Evolutionary conservation across 1,139 yeast genomes (phyloP).

Genomic region (Lodderomyces theae): DNA sequence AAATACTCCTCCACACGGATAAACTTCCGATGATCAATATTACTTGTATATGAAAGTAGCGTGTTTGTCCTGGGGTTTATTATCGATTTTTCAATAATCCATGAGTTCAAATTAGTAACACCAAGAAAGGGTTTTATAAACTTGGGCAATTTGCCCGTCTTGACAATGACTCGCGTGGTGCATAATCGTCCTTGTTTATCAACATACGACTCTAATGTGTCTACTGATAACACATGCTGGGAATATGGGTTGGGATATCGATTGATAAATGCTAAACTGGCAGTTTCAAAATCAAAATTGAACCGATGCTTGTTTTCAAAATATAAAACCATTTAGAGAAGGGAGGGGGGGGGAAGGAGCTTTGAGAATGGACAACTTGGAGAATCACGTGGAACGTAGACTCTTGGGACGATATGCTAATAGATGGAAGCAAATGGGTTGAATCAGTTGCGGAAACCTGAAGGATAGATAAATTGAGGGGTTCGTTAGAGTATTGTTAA

Average conservation of each 20-base stretch:
- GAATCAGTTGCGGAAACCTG: no score
- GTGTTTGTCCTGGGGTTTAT: conserved; percentile 61
- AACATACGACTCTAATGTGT: conserved; percentile 61
- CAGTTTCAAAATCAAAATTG: conserved; percentile 68
- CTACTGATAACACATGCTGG: conserved; percentile 82
- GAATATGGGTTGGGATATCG: conserved; percentile 91
- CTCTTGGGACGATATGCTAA: no score
- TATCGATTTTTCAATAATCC: conserved; percentile 80
- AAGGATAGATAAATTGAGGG: no score
- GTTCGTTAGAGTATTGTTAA: neutral
- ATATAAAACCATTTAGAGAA: conserved; percentile 59
- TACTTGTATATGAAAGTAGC: conserved; percentile 73
- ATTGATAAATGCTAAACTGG: conserved; percentile 76
- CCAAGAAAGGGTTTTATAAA: conserved; percentile 82
- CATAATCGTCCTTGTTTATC: conserved; percentile 65
- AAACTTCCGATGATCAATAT: conserved; percentile 80
- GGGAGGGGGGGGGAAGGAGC: neutral
- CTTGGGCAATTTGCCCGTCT: conserved; percentile 76
- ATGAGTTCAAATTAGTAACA: conserved; percentile 58
- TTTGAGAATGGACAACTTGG: neutral
- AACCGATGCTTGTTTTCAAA: conserved; percentile 56
- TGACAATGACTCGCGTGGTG: conserved; percentile 73
- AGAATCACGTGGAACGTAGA: no score
- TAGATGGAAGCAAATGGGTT: no score
- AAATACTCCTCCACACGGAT: conserved; percentile 79